Evolutionary conservation across 495 filamentous ascomycete species (phyloP).

Genomic region (Corynascus novoguineensis): DNA sequence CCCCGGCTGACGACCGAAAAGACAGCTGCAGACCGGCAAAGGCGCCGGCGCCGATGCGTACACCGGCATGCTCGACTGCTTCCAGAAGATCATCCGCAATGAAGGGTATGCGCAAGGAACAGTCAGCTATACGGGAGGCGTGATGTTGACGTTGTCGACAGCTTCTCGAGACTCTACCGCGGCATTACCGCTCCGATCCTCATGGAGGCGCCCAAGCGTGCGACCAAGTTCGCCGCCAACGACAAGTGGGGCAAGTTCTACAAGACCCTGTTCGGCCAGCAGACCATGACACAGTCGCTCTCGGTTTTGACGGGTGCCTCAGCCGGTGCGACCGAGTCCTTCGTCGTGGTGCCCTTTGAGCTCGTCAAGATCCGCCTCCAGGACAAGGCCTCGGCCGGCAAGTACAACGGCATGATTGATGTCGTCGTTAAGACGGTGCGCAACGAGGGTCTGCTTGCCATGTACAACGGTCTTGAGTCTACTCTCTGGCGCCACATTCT

Average conservation of each 20-base stretch:
- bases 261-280: slow-evolving; percentile 69
- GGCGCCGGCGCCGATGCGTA: slow-evolving; percentile 70
- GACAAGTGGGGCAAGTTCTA: slow-evolving; percentile 96
- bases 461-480: slow-evolving; percentile 95
- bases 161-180: slow-evolving; percentile 84
- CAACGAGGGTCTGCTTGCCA: slow-evolving; percentile 75
- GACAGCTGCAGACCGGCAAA: slow-evolving; percentile 78
- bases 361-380: slow-evolving; percentile 95
- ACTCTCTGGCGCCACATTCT: slow-evolving; percentile 96
- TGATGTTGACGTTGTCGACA: slow-evolving; percentile 33
- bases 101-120: slow-evolving; percentile 65
- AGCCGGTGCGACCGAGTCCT: slow-evolving; percentile 90
- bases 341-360: slow-evolving; percentile 87
- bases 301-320: slow-evolving; percentile 89
- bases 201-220: slow-evolving; percentile 98
- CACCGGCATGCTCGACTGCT: slow-evolving; percentile 96
- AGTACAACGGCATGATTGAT: slow-evolving; percentile 93
- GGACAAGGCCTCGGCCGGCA: slow-evolving; percentile 87
- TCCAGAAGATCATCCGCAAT: slow-evolving; percentile 88
- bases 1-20: slow-evolving; percentile 39
- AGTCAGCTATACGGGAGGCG: background rate
- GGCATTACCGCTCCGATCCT: slow-evolving; percentile 93
- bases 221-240: slow-evolving; percentile 98
- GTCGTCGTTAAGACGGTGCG: slow-evolving; percentile 74
- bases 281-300: slow-evolving; percentile 84